Evolutionary conservation across 2,329 filamentous ascomycete genomes (phyloP), one percentile per base, ranked within the genome.

Genomic region (Ophiostoma ips): DNA sequence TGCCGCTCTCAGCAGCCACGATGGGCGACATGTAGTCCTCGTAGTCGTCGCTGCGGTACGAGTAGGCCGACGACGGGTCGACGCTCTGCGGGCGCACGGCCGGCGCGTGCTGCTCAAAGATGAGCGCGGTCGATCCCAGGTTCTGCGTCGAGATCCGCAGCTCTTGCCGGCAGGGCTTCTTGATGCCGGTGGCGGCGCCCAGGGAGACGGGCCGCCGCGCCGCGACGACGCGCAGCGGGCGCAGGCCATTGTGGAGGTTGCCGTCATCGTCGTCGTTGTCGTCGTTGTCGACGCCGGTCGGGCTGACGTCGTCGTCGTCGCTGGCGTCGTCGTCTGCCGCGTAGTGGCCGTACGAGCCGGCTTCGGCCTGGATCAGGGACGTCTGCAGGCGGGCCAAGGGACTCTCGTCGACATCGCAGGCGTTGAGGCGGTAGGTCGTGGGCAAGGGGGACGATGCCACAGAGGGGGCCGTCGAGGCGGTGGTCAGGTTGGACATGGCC

Each of bases 41-140:
- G n/a, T 45, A 45, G 43, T 34, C 43, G 28, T 16, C 43, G 43
- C 43, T 45, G 16, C 40, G 40, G 40, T 43, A 43, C 40, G 40
- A 30, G 40, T 16, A 30, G 8, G 40, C 40, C 40, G 40, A 43
- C 15, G 6, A 10, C 8, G 40, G 40, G 24, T 30, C 40, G 15
- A 15, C 15, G 15, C 21, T 30, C 6, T 3, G 40, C 30, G 15
- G 24, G 21, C 9, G 28, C 28, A 6, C 37, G 37, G 4, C 19
- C 38, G 5, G 38, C 21, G 16, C 7, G 12, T 21, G 36, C 18
- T 15, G 37, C 36, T 37, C 35, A n/a, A n/a, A n/a, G 13, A n/a
- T n/a, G 21, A 41, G 13, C 2, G 21, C 11, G 6, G 19, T 28
- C 3, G 38, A 21, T 13, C 28, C 38, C 3, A 19, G 11, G 8